Evolutionary conservation across 1,284 basidiomycete species (phyloP).

Genomic region (Meira miltonrushii): DNA sequence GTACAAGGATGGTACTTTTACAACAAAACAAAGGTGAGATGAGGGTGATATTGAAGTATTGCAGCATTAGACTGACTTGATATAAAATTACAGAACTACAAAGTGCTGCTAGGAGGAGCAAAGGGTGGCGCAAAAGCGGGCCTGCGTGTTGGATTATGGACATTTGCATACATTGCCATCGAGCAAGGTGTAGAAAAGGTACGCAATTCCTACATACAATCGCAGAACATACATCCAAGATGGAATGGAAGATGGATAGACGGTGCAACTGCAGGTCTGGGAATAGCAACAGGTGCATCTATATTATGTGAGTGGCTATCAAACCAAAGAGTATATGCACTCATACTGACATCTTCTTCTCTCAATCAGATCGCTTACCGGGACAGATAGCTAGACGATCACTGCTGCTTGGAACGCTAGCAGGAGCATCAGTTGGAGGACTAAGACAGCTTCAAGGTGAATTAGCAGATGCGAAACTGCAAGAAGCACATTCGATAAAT

Average conservation of each 20-base stretch:
- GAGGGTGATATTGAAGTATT: not conserved
- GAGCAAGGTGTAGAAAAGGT: conserved; percentile 20
- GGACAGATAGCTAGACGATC: conserved; percentile 2
- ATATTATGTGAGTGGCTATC: conserved; percentile 19
- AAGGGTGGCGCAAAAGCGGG: conserved; percentile 36
- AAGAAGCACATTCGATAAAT: not conserved
- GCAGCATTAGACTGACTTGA: not conserved
- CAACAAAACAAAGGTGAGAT: conserved; percentile 45
- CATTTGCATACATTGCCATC: conserved; percentile 32
- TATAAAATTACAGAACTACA: conserved; percentile 33
- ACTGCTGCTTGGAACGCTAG: not conserved
- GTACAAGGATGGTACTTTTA: conserved; percentile 53
- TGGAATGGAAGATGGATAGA: conserved; percentile 40
- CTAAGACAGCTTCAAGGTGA: conserved; percentile 6
- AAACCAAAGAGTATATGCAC: not conserved
- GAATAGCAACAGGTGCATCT: conserved; percentile 22
- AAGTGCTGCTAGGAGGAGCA: conserved; percentile 38
- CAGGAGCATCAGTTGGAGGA: conserved; percentile 4
- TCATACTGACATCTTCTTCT: not conserved
- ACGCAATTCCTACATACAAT: conserved; percentile 8
- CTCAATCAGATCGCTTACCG: conserved; percentile 4
- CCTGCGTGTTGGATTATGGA: conserved; percentile 31
- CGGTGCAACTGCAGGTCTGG: conserved; percentile 31
- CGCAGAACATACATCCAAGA: conserved; percentile 6
- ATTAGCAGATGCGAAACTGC: not conserved